A percentile compares a stretch with the other conserved stretches of the same genome.
Conservation (phyloP, 176 grass and related monocot genomes). For the Zoysia japonica region DNA sequence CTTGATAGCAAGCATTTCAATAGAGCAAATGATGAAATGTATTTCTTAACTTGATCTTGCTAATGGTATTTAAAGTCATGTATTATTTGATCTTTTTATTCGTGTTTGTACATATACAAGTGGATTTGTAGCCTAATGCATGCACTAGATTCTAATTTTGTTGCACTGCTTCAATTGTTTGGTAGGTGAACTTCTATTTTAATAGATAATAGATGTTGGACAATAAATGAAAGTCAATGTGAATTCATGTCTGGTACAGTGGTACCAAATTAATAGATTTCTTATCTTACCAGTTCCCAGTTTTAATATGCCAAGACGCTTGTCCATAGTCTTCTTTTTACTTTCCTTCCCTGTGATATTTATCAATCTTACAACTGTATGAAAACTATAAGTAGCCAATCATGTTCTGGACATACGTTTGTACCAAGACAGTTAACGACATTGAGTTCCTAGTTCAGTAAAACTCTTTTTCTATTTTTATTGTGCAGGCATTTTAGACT, state of each 20-base stretch:
- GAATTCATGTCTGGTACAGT: background rate
- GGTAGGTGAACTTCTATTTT: constrained; percentile 1
- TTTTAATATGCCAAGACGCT: background rate
- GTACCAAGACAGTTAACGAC: background rate
- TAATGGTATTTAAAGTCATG: background rate
- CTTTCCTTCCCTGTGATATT: background rate
- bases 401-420: constrained; percentile 28
- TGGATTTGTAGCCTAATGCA: constrained; percentile 17
- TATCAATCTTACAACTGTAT: constrained; percentile 14
- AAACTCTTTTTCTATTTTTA: constrained; percentile 36
- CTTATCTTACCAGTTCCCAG: constrained; percentile 3
- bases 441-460: constrained; percentile 9
- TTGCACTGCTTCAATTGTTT: background rate
- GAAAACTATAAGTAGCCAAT: constrained; percentile 13
- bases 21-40: constrained; percentile 11
- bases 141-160: constrained; percentile 28
- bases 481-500: constrained; percentile 81
- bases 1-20: background rate
- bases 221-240: constrained; percentile 5
- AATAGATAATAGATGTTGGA: background rate
- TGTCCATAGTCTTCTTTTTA: background rate
- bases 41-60: constrained; percentile 21
- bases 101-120: background rate
- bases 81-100: constrained; percentile 24
- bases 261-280: background rate